Base-by-base conservation (phyloP, 2,329 filamentous ascomycete species). In the Hypoxylon sp. region DNA sequence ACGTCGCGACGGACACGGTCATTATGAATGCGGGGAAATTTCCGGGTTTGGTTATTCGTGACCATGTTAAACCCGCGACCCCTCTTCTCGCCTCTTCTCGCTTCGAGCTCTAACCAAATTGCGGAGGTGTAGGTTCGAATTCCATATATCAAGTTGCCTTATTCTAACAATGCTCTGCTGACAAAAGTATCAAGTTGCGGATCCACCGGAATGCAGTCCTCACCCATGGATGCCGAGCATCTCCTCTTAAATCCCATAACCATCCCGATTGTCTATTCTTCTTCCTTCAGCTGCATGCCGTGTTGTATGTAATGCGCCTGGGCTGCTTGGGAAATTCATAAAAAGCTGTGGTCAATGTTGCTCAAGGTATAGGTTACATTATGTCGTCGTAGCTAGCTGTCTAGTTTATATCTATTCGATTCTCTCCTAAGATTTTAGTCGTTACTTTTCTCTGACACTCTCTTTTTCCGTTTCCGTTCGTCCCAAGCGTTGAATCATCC, bases 381-480 rank as follows among this genome's bases (percentile, higher is more conserved):
- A 9, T 25, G 7, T 65, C 43, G 25, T 52, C 62, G 21, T 46
- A 25, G 36, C 45, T 55, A 60, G 43, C 43, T 51, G 49, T 67
- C 51, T 63, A 63, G 50, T 60, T 51, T 63, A 52, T 67, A 45
- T 64, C 56, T 64, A 64, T 53, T 48, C 52, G 34, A 41, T 55
- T 59, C 49, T 43, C 49, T 28, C 30, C 25, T 34, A 3, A 49
- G 48, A n/a, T 52, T 56, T 59, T 60, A 25, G 45, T 51, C 13
- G 28, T 13, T 19, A 32, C 46, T 21, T 21, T 17, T 56, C 45
- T 61, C 48, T 41, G 25, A 7, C 32, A 9, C 7, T 14, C 11
- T 34, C 36, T 52, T 34, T 25, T 56, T 52, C 17, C 36, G 45
- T 34, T 46, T 52, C n/a, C 11, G 17, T 38, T 46, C 34, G 19